Conservation (phyloP, 1,139 yeast species). For the Protomyces macrosporus region DNA sequence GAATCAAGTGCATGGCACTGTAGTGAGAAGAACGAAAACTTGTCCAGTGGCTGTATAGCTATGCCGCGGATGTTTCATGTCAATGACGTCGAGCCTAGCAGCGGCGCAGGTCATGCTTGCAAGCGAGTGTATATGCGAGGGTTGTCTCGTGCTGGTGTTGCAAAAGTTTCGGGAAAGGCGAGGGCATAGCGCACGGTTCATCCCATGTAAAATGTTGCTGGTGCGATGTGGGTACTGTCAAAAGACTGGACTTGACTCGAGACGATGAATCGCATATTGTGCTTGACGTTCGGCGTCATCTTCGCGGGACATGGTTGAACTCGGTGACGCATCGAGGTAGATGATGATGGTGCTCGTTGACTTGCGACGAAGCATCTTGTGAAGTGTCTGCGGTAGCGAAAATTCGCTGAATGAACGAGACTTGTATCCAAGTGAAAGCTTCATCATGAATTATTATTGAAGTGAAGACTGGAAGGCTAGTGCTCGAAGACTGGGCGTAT, state of each 20-base stretch:
- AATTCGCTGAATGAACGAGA: background rate
- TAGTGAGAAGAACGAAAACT: too few species aligned
- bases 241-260: background rate
- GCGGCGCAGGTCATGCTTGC: too few species aligned
- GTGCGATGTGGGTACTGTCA: background rate
- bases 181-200: too few species aligned
- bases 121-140: too few species aligned
- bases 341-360: background rate
- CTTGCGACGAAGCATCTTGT: background rate
- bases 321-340: background rate
- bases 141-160: too few species aligned
- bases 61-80: too few species aligned
- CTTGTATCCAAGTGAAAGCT: background rate
- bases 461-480: background rate
- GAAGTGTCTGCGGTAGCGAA: background rate
- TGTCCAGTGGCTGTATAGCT: too few species aligned
- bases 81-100: too few species aligned
- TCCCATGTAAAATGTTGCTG: too few species aligned
- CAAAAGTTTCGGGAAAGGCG: too few species aligned
- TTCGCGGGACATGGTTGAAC: background rate
- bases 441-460: background rate
- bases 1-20: too few species aligned
- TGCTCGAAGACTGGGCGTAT: background rate
- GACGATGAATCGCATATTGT: background rate
- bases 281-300: background rate